A percentile compares a stretch with the other conserved stretches of the same genome.
phyloP scores from a whole-genome alignment of 352 stramenopile species.

The Phytophthora multivora region DNA sequence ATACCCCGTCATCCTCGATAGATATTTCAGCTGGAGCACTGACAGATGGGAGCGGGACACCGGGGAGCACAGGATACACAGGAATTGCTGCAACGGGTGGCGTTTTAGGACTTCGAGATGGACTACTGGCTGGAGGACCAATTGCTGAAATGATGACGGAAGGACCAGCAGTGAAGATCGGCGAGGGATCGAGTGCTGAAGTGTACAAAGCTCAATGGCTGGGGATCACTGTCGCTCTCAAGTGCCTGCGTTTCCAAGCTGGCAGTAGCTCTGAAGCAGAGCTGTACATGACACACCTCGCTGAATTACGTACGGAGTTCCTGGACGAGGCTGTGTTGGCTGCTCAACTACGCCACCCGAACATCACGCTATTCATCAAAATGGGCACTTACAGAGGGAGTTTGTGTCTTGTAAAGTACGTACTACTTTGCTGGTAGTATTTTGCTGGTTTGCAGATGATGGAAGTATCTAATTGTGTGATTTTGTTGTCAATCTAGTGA shows the following conservation, averaged over 20 bases:
- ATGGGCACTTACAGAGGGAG: conserved; percentile 64
- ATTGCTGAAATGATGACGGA: conserved; percentile 69
- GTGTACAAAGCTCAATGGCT: conserved; percentile 77
- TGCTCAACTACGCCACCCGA: conserved; percentile 66
- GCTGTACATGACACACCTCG: conserved; percentile 73
- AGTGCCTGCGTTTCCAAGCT: conserved; percentile 61
- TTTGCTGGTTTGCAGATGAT: neutral
- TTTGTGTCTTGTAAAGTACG: conserved; percentile 79
- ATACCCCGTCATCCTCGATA: conserved; percentile 33
- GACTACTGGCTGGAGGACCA: conserved; percentile 25
- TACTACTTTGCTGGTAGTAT: too few species aligned
- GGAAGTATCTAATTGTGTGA: neutral
- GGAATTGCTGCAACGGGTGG: conserved; percentile 1
- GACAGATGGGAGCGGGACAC: conserved; percentile 17
- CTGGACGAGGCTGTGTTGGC: conserved; percentile 69
- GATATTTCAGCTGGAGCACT: conserved; percentile 25
- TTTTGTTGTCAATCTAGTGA: conserved; percentile 41
- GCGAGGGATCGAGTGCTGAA: conserved; percentile 64
- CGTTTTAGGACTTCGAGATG: conserved; percentile 21
- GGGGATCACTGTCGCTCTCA: conserved; percentile 78
- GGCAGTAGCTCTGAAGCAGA: conserved; percentile 43
- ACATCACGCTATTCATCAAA: conserved; percentile 82
- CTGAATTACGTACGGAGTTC: conserved; percentile 64
- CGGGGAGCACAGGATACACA: conserved; percentile 15
- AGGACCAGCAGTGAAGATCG: conserved; percentile 65